Evolutionary conservation across 2,329 filamentous ascomycete species (phyloP), one percentile per base, ranked within the genome.

Genomic region (Botrytis fragariae): DNA sequence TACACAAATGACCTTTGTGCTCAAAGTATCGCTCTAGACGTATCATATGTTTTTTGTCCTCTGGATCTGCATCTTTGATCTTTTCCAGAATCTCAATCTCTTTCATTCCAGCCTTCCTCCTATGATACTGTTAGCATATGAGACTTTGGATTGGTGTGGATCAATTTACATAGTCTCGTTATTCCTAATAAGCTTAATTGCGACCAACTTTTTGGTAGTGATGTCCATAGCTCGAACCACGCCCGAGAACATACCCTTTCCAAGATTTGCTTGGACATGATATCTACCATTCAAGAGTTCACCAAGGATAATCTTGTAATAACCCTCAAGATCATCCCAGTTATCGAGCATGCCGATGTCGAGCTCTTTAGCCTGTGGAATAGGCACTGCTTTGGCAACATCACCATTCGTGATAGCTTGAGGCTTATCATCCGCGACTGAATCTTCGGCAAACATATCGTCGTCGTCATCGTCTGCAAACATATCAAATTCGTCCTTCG

Each of bases 131-230:
- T 83, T 68, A 82, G 80, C 72, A 69, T 51, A 22, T n/a, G 12
- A 35, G 39, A 57, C n/a, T 22, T 54, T 22, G 25, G 60, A n/a
- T n/a, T 65, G 59, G 39, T 44, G 51, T 22, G 42, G 65, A 51
- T 74, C 75, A 63, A 73, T 77, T 78, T 84, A 86, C 90, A 98
- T 92, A 20, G 93, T 93, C 80, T 97, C 95, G 79, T 99, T 98
- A 82, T 97, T 97, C 76, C 96, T 93, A 83, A 98, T 97, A 79
- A 99, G 96, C 84, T 99, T 99, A 86, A 99, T 93, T 37, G 96
- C 96, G 45, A 98, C 95, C n/a, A 92, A 82, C 78, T 89, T 88
- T 79, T 91, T 91, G 73, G 88, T 93, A 67, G 89, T 90, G 35
- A 91, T 88, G 82, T 98, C 95, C 75, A 89, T 87, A 35, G 96